Conservation (phyloP, 129 eudicot species). For the Flaveria sonorensis region DNA sequence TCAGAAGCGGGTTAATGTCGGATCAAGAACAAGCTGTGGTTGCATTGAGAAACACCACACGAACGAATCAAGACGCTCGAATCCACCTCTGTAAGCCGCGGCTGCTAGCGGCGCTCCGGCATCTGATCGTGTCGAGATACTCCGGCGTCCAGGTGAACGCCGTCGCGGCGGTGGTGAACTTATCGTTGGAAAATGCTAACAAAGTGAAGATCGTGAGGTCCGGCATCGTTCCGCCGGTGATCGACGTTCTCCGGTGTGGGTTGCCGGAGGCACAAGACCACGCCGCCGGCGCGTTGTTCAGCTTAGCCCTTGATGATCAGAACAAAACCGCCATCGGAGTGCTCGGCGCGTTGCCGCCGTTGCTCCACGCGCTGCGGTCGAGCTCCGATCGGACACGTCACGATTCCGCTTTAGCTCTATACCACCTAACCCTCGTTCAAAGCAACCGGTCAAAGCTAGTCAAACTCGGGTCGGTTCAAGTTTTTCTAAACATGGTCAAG, state of each 20-base stretch:
- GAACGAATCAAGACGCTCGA: constrained; percentile 51
- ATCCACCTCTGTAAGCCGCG: constrained; percentile 58
- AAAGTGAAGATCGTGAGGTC: constrained; percentile 79
- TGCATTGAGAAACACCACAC: constrained; percentile 52
- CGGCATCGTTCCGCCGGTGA: constrained; percentile 74
- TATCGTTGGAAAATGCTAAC: constrained; percentile 58
- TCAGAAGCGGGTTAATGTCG: constrained; percentile 44
- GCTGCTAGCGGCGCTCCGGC: constrained; percentile 53
- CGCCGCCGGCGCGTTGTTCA: constrained; percentile 86
- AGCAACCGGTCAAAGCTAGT: constrained; percentile 73
- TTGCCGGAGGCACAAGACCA: constrained; percentile 76
- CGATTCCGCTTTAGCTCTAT: constrained; percentile 78
- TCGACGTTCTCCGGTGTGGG: constrained; percentile 64
- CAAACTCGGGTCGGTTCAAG: constrained; percentile 60
- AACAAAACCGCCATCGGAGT: constrained; percentile 90
- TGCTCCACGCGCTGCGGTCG: constrained; percentile 62
- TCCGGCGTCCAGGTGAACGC: constrained; percentile 56
- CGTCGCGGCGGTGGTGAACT: constrained; percentile 69
- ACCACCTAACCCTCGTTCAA: constrained; percentile 70
- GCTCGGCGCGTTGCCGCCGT: constrained; percentile 70
- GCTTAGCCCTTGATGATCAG: constrained; percentile 70
- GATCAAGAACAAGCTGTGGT: constrained; percentile 67
- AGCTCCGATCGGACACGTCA: constrained; percentile 61
- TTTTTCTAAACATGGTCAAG: constrained; percentile 52
- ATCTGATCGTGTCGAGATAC: constrained; percentile 53